phyloP scores from a whole-genome alignment of 2,329 filamentous ascomycete genomes.

The Verticillium tricorpus region DNA sequence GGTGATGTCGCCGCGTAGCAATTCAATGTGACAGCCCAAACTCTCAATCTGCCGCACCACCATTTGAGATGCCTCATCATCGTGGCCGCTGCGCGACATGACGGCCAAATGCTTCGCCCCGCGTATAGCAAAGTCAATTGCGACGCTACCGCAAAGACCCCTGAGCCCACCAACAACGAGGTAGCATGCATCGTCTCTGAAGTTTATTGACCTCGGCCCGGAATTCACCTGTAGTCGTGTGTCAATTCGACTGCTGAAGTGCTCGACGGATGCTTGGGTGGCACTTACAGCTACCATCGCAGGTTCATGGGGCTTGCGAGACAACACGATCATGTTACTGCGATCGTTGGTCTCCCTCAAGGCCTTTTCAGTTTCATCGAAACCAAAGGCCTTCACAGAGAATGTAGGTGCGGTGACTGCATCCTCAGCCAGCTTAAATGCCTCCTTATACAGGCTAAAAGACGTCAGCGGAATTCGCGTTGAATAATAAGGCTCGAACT shows the following conservation, averaged over 20 bases:
- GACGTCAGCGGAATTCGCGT: background rate
- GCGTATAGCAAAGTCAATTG: conserved; percentile 23
- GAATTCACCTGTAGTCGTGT: background rate
- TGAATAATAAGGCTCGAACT: too few relatives aligned
- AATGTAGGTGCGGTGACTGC: background rate
- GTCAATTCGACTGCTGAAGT: background rate
- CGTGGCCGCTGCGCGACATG: conserved; percentile 22
- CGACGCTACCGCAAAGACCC: conserved; percentile 28
- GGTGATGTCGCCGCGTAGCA: conserved; percentile 13
- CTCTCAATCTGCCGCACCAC: conserved; percentile 13
- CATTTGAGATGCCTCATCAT: conserved; percentile 19
- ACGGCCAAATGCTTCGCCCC: conserved; percentile 28
- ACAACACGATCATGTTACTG: conserved; percentile 33
- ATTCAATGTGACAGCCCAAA: conserved; percentile 13
- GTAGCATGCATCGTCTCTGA: conserved; percentile 22
- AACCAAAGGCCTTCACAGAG: background rate
- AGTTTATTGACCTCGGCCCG: background rate
- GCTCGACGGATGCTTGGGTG: background rate
- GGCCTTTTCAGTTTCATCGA: background rate
- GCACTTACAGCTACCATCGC: background rate
- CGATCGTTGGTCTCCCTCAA: conserved; percentile 23
- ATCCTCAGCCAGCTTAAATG: background rate
- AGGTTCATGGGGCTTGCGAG: background rate
- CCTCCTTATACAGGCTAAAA: background rate
- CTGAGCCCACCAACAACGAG: conserved; percentile 32